These are phyloP conservation scores for Mikania micrantha DNA, from an alignment of 129 eudicot genomes.

Conservation along the genomic window DNA sequence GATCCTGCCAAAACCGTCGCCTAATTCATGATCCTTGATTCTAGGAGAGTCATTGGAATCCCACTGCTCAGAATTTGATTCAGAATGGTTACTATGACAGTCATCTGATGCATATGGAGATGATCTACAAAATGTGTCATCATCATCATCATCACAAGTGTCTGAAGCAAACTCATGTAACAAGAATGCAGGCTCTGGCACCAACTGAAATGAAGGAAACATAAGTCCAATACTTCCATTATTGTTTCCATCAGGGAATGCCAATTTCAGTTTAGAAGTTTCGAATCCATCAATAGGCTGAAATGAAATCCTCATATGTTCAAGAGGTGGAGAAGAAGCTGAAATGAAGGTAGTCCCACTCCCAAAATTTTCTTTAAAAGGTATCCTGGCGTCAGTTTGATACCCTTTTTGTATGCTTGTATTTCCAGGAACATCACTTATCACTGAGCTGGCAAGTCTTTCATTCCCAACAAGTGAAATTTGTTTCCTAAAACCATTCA, in stretches of 20 bases:
- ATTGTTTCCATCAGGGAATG: constrained; percentile 53
- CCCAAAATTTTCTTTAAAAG: constrained; percentile 35
- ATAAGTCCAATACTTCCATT: constrained; percentile 41
- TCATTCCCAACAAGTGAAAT: constrained; percentile 41
- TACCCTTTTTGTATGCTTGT: constrained; percentile 13
- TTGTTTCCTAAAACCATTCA: constrained; percentile 48
- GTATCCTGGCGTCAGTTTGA: constrained; percentile 34
- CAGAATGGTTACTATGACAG: constrained; percentile 49
- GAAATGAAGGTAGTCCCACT: constrained; percentile 32
- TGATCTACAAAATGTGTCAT: constrained; percentile 80
- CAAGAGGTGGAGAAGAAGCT: constrained; percentile 89
- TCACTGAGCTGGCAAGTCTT: constrained; percentile 31
- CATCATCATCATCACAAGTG: constrained; percentile 41
- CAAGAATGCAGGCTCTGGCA: constrained; percentile 53
- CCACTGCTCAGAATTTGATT: constrained; percentile 86
- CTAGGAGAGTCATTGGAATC: constrained; percentile 54
- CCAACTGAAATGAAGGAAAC: constrained; percentile 90
- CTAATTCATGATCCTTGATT: constrained; percentile 41
- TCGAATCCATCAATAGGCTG: constrained; percentile 72
- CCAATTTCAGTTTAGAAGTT: constrained; percentile 57
- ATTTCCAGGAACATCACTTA: constrained; percentile 30
- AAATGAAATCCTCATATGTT: constrained; percentile 89
- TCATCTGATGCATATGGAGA: constrained; percentile 72
- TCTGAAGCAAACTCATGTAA: constrained; percentile 52
- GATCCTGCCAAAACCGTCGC: constrained; percentile 54